Base-by-base conservation (phyloP, 2,329 filamentous ascomycete genomes). In the Exophiala lecanii-corni region DNA sequence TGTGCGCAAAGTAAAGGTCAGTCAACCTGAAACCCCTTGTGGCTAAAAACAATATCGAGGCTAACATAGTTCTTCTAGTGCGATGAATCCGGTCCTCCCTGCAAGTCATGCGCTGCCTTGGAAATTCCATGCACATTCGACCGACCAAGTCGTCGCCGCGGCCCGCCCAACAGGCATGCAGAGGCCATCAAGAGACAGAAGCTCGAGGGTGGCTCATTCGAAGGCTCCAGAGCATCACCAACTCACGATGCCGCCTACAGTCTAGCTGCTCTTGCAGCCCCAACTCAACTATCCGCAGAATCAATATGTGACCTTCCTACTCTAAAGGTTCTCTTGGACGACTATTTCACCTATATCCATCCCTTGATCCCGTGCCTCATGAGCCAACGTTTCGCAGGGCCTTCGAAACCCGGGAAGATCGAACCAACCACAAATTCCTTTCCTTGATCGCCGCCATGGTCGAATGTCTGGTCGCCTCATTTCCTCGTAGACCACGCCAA, bases 111-210 rank as follows among this genome's bases (percentile, higher is more conserved):
- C 62, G 70, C 76, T 31, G 73, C 75, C 39, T 68, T 84, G 51
- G 78, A 82, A 49, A 82, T 84, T 36, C 78, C 78, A 18, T 84
- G 81, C 59, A 84, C 80, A 44, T 83, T 81, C 59, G 72, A 81
- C 36, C 69, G 80, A 50, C 79, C 79, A 18, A 81, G 75, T 57
- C 71, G 77, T 44, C 71, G 81, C 46, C 70, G 81, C 56, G 81
- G 81, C 4, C 81, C 81, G 25, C 79, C 80, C 21, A 84, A 84
- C 55, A 68, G 75, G 51, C 79, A 82, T 65, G 79, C 79, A 13
- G 80, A 83, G 65, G 77, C 76, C 15, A 74, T 83, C 56, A 84
- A 83, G 66, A 78, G 73, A 56, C 73, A 76, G 41, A 72, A 74
- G 32, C 59, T 79, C 3, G 74, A 57, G 16, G 45, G 54, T 25